Base-by-base conservation (phyloP, 1,139 yeast genomes). In the Arxiozyma slooffiae region DNA sequence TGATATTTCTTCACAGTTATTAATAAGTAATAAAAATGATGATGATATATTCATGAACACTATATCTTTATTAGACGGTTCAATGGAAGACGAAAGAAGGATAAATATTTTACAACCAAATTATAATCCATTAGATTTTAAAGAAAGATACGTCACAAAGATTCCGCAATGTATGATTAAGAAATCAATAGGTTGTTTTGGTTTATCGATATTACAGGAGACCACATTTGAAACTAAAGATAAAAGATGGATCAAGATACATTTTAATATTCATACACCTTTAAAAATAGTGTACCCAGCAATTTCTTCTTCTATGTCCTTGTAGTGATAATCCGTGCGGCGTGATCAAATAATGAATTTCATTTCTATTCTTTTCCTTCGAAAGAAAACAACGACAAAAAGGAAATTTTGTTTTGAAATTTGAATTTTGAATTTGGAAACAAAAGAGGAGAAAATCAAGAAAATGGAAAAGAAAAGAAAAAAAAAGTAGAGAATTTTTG, bases 141-240 rank as follows among this genome's bases (percentile, higher is more conserved):
- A 42, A 14, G 38, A 21, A 18, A 42, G 30, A 16, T 42, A 34
- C 30, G 18, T 42, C 9, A 42, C 45, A n/a, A 42, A 42, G 14
- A 18, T 42, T 34, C 39, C 45, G 14, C 45, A 42, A 16, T 30
- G 30, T 42, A 18, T 30, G 11, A 30, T 14, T n/a, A 42, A 42
- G 16, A 42, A 23, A 30, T 34, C 45, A 14, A 30, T 34, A 42
- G 38, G 20, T 42, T 42, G 30, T 34, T 30, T 30, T 30, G 30
- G 26, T 42, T 34, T 42, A 21, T 42, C 45, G 5, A 42, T 42
- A n/a, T 21, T 42, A 42, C 45, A 42, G 20, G 45, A 42, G 36
- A 34, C n/a, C 21, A 34, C 45, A 20, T 18, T 30, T 8, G 45
- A 42, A 30, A 30, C 20, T 18, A 38, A 21, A 14, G 23, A 34